Percentiles rank a stretch among this genome's conserved stretches.
Conservation (phyloP, 2,329 filamentous ascomycete species). For the Xylariaceae sp. region DNA sequence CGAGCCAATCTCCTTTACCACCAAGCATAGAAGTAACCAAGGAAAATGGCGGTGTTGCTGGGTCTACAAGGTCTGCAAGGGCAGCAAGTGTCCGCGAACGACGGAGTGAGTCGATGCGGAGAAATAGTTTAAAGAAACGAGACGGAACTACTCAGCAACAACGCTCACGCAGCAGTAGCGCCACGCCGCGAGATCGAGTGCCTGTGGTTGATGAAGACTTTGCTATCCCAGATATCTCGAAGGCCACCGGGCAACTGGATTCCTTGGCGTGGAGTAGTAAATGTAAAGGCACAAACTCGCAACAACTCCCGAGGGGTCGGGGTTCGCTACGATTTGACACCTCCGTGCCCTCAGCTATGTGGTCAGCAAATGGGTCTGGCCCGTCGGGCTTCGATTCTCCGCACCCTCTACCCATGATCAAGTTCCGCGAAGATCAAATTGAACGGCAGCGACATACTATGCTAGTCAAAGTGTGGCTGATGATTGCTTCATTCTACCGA, state of each 20-base stretch:
- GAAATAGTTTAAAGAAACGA: slow-evolving; percentile 49
- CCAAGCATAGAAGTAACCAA: slow-evolving; percentile 74
- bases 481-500: slow-evolving; percentile 83
- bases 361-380: slow-evolving; percentile 37
- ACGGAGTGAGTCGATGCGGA: slow-evolving; percentile 43
- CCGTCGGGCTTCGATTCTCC: slow-evolving; percentile 38
- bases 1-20: slow-evolving; percentile 47
- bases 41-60: slow-evolving; percentile 47
- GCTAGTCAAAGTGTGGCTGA: slow-evolving; percentile 79
- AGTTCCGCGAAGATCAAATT: slow-evolving; percentile 51
- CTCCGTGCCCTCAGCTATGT: slow-evolving; percentile 38
- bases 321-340: slow-evolving; percentile 43
- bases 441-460: slow-evolving; percentile 46
- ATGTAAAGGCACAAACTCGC: slow-evolving; percentile 35
- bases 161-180: slow-evolving; percentile 41
- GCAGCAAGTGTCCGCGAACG: slow-evolving; percentile 37
- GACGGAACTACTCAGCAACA: slow-evolving; percentile 45
- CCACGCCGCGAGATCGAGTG: slow-evolving; percentile 36
- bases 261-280: slow-evolving; percentile 41
- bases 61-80: slow-evolving; percentile 32
- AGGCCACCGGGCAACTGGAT: slow-evolving; percentile 35
- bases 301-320: slow-evolving; percentile 40
- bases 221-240: slow-evolving; percentile 43
- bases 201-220: slow-evolving; percentile 47
- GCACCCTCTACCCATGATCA: slow-evolving; percentile 45